A percentile compares a stretch with the other conserved stretches of the same genome.
These are phyloP conservation scores for Rhizopus sp. DNA, from an alignment of 371 early-diverging fungal genomes.

Conservation along the genomic window DNA sequence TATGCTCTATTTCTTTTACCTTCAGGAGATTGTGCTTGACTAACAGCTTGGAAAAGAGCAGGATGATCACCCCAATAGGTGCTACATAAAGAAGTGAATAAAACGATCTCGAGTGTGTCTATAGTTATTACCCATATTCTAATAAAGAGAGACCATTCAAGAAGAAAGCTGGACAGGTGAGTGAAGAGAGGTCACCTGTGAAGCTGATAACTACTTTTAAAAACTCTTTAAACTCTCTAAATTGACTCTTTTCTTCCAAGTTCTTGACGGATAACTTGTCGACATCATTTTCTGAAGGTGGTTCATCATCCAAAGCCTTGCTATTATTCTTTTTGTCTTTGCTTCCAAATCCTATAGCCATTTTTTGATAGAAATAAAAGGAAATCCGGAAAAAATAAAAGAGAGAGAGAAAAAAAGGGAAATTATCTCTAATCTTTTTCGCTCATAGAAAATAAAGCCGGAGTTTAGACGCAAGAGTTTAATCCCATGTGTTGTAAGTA, in stretches of 20 bases:
- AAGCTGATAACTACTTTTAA: slow-evolving; percentile 71
- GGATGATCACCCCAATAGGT: slow-evolving; percentile 36
- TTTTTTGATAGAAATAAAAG: neutral
- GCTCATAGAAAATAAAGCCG: no score
- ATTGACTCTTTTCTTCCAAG: slow-evolving; percentile 45
- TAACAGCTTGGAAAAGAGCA: slow-evolving; percentile 44
- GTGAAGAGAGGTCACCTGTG: slow-evolving; percentile 77
- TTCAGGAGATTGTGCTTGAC: slow-evolving; percentile 53
- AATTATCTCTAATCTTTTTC: no score
- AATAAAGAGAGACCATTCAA: slow-evolving; percentile 73
- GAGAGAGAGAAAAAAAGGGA: neutral
- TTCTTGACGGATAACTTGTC: slow-evolving; percentile 46
- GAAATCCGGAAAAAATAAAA: neutral
- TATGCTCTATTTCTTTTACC: slow-evolving; percentile 20
- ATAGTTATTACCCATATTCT: slow-evolving; percentile 68
- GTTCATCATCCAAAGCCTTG: slow-evolving; percentile 21
- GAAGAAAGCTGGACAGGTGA: slow-evolving; percentile 80
- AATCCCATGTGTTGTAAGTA: no score
- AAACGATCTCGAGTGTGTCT: neutral
- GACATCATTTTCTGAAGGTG: slow-evolving; percentile 38
- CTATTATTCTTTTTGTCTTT: slow-evolving; percentile 13
- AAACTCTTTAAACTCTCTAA: slow-evolving; percentile 52
- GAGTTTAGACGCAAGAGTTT: no score
- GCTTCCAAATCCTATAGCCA: slow-evolving; percentile 19
- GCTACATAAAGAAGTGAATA: slow-evolving; percentile 7